A percentile compares a stretch with the other conserved stretches of the same genome.
phyloP scores from a whole-genome alignment of 495 filamentous ascomycete genomes.

The Cercophora samala region DNA sequence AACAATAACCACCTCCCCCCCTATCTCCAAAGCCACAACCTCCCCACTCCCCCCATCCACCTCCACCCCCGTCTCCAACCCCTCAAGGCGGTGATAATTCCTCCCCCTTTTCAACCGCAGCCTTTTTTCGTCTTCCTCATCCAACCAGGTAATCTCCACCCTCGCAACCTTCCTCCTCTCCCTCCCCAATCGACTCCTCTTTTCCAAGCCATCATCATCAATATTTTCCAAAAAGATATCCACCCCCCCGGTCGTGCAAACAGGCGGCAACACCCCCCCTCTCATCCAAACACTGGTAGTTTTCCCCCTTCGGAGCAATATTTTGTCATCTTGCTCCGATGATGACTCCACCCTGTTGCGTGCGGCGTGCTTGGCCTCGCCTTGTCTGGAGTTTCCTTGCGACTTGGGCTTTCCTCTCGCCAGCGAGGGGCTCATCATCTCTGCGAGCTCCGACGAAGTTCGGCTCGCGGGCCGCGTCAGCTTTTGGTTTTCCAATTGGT shows the following conservation, averaged over 20 bases:
- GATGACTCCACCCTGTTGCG: neutral
- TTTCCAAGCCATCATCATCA: neutral
- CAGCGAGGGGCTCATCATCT: neutral
- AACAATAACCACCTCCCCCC: conserved; percentile 18
- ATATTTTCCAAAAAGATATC: neutral
- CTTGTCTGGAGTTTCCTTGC: too few relatives aligned
- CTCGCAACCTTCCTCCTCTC: neutral
- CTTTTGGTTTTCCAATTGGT: neutral
- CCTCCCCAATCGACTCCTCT: neutral
- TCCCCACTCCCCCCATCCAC: neutral
- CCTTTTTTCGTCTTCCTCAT: neutral
- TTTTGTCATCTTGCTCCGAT: neutral
- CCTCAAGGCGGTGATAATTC: neutral
- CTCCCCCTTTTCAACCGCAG: neutral
- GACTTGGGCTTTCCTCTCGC: neutral
- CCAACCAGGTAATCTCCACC: neutral
- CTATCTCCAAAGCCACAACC: conserved; percentile 3
- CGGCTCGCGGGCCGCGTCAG: neutral
- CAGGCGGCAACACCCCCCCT: neutral
- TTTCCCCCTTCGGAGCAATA: neutral
- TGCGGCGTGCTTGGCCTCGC: too few relatives aligned
- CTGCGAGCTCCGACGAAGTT: neutral
- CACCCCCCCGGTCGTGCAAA: neutral
- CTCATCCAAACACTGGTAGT: neutral
- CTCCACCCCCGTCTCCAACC: neutral